Base-by-base conservation (phyloP, 768 basidiomycete species). In the Atractiella rhizophila region DNA sequence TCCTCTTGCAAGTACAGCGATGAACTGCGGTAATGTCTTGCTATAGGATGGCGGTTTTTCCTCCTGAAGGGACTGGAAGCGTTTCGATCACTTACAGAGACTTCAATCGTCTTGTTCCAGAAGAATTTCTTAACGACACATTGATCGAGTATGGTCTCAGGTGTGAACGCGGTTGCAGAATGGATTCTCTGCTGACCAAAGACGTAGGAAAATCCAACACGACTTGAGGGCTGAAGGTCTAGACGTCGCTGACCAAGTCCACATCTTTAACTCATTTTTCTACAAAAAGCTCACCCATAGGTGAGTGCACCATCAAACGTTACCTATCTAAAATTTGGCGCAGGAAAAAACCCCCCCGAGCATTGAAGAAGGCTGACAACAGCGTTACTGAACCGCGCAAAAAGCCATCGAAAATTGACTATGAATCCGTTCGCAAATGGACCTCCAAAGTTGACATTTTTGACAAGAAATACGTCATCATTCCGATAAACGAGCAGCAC, bases 191-290 rank as follows among this genome's bases (percentile, higher is more conserved):
- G n/a, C n/a, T n/a, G n/a, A n/a, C n/a, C 18, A 24, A 18, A 28
- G 15, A 23, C 16, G 13, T 42, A 86, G 83, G 56, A 62, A 73
- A 12, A 80, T 78, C 74, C 63, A 74, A 9, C 66, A 62, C 37
- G 64, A 68, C 6, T 57, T 79, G 20, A 67, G 69, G 46, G 60
- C 56, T 28, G 59, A 53, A 27, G 55, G 74, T 46, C 73, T 74
- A 2, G 65, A 64, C 13, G 59, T 79, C 4, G 77, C 71, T 2
- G 67, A 72, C 3, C 67, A 78, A 49, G 65, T 86, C 1, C 75
- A 94, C 52, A 68, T 96, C 4, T 96, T 96, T 64, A 96, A 75
- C 57, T 86, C 86, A 0, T 98, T 94, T 61, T 96, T 98, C 60
- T 96, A 86, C 64, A 81, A 86, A 63, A 88, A 91, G 58, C 60